A percentile compares a stretch with the other conserved stretches of the same genome.
phyloP scores from a whole-genome alignment of 495 filamentous ascomycete species.

The Venustampulla echinocandica region DNA sequence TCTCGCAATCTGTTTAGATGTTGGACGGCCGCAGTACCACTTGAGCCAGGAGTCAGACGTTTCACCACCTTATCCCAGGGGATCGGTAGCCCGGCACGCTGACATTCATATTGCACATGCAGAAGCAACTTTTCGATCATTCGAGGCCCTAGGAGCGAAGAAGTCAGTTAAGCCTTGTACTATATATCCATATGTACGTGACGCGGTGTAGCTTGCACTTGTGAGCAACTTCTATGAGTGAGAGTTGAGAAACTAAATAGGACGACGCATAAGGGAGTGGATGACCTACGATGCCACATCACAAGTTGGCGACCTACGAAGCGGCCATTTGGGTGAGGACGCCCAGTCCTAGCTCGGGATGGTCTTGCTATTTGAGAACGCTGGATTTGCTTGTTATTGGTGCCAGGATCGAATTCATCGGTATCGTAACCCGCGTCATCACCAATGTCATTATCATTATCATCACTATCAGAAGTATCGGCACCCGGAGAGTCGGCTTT shows the following conservation, averaged over 20 bases:
- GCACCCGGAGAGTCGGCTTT: too few species aligned
- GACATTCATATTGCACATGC: slow-evolving; percentile 26
- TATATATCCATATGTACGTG: neutral
- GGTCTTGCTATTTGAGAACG: too few species aligned
- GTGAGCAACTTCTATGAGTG: too few species aligned
- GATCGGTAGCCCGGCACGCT: slow-evolving; percentile 14
- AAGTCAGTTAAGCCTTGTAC: slow-evolving; percentile 3
- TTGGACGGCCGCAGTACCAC: slow-evolving; percentile 23
- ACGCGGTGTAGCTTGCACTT: too few species aligned
- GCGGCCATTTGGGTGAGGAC: slow-evolving; percentile 24
- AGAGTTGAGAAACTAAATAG: too few species aligned
- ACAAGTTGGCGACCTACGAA: slow-evolving; percentile 25
- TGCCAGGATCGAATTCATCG: too few species aligned
- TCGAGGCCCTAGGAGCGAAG: slow-evolving; percentile 23
- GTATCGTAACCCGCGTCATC: neutral
- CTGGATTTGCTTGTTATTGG: too few species aligned
- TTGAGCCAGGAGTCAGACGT: slow-evolving; percentile 27
- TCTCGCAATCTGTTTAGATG: slow-evolving; percentile 25
- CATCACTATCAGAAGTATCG: too few species aligned
- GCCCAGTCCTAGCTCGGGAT: neutral
- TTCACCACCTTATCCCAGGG: slow-evolving; percentile 29
- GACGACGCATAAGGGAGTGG: too few species aligned
- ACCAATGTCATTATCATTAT: neutral
- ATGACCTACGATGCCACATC: slow-evolving; percentile 28
- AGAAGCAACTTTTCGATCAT: slow-evolving; percentile 32